These are phyloP conservation scores for Harrya chromipes DNA, from an alignment of 768 basidiomycete genomes.

Conservation along the genomic window DNA sequence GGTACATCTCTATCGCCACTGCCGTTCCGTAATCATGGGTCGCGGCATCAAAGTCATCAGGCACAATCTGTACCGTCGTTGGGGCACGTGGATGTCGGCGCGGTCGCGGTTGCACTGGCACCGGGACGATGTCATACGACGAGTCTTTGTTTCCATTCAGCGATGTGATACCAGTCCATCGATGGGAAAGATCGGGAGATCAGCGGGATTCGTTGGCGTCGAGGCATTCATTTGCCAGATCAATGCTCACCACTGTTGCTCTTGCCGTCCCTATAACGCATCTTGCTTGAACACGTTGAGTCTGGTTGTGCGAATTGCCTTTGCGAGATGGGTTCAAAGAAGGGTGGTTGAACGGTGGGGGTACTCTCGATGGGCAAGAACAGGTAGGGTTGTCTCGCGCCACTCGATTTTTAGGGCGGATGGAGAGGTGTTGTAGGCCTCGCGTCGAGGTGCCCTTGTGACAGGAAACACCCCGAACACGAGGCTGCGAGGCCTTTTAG, in stretches of 20 bases:
- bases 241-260: constrained; percentile 30
- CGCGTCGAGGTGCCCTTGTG: constrained; percentile 13
- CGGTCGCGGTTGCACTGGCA: constrained; percentile 6
- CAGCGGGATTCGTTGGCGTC: constrained; percentile 1
- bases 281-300: constrained; percentile 1
- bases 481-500: constrained; percentile 27
- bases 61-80: constrained; percentile 30
- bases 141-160: constrained; percentile 23
- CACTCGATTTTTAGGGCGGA: neutral
- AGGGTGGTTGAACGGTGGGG: neutral
- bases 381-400: neutral
- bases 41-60: constrained; percentile 31
- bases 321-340: neutral
- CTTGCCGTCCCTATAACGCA: constrained; percentile 23
- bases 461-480: constrained; percentile 21
- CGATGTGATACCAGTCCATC: constrained; percentile 1
- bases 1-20: constrained; percentile 22
- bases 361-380: neutral
- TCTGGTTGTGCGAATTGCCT: neutral
- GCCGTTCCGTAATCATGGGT: constrained; percentile 29
- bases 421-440: constrained; percentile 1
- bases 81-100: constrained; percentile 29
- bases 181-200: constrained; percentile 15
- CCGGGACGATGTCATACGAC: constrained; percentile 30
- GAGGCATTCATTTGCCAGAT: neutral